Evolutionary conservation across 352 stramenopile genomes (phyloP), one percentile per base, ranked within the genome.

Genomic region (Globisporangium orthogonon): DNA sequence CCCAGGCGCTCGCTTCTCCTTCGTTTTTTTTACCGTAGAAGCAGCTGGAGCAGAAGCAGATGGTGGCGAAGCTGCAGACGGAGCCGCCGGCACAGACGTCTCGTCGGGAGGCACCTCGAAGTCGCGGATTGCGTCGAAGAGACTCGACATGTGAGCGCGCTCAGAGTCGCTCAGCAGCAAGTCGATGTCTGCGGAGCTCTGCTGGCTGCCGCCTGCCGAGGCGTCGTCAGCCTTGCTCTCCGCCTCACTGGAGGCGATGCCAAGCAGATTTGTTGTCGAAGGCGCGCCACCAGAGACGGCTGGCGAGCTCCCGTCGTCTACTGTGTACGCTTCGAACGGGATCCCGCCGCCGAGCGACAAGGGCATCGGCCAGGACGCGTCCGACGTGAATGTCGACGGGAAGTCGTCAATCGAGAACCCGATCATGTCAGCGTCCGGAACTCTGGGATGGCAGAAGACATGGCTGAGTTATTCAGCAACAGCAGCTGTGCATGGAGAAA

Each of bases 51-150:
- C 49, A 17, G 54, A 33, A 3, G 56, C 62, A 13, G 59, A 35
- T 7, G 64, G 35, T 15, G 49, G 7, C 11, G 49, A 17, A 23
- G 18, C 33, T 9, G 10, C 33, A 37, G 33, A 9, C 6, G 33
- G 6, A 37, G 6, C 46, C 35, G 23, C 23, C 23, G 23, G 23
- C 23, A 35, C 28, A n/a, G 28, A 39, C 17, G 66, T 54, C 33
- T 29, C 23, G 6, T 15, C 15, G 14, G 63, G 41, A 0, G 76
- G 75, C 1, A 71, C 74, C 33, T 88, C 75, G 29, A 89, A 89
- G 56, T 89, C 74, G 2, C 76, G 75, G 52, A 90, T 90, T 9
- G 79, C 77, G 35, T 90, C 79, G 40, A 90, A 76, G 44, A 89
- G 60, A 58, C 65, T 76, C 29, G 71, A 76, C 50, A 79, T 69